A percentile compares a stretch with the other conserved stretches of the same genome.
Evolutionary conservation across 2,329 filamentous ascomycete species (phyloP).

Genomic region (Knoxdaviesia proteae): DNA sequence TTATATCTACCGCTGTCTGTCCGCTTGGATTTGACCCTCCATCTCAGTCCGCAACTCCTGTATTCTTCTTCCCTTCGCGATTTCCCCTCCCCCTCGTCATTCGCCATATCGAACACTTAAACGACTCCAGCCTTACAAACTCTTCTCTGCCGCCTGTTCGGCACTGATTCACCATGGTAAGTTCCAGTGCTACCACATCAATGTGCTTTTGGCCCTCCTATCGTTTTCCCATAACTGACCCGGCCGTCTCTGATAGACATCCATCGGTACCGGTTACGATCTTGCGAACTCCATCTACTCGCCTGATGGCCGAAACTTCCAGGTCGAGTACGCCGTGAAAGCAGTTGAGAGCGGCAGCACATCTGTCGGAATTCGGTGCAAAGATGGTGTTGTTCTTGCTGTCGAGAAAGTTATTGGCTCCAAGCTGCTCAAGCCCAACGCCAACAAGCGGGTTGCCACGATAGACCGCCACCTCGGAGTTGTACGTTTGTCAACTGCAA

Average conservation of each 20-base stretch:
- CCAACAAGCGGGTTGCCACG: slow-evolving; percentile 93
- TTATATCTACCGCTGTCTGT: no score
- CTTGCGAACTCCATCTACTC: slow-evolving; percentile 99
- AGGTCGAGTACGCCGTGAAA: slow-evolving; percentile 97
- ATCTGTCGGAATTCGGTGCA: slow-evolving; percentile 87
- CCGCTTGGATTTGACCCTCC: no score
- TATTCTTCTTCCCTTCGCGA: no score
- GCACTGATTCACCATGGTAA: no score
- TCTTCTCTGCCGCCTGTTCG: no score
- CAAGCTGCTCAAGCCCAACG: slow-evolving; percentile 83
- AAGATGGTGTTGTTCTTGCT: slow-evolving; percentile 88
- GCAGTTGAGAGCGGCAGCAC: slow-evolving; percentile 96
- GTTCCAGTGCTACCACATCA: no score
- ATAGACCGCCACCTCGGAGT: slow-evolving; percentile 86
- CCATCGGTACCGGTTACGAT: slow-evolving; percentile 99
- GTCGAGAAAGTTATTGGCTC: slow-evolving; percentile 92
- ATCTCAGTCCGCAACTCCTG: no score
- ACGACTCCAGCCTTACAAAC: no score
- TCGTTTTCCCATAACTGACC: no score
- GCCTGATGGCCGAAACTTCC: slow-evolving; percentile 95
- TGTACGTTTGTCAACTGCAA: slow-evolving; percentile 31
- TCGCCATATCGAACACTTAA: no score
- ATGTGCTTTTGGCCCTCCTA: no score
- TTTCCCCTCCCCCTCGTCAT: no score
- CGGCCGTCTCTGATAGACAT: slow-evolving; percentile 42